A percentile compares a stretch with the other conserved stretches of the same genome.
These are phyloP conservation scores for Marasmius oreades DNA, from an alignment of 1,284 basidiomycete species.

Conservation along the genomic window DNA sequence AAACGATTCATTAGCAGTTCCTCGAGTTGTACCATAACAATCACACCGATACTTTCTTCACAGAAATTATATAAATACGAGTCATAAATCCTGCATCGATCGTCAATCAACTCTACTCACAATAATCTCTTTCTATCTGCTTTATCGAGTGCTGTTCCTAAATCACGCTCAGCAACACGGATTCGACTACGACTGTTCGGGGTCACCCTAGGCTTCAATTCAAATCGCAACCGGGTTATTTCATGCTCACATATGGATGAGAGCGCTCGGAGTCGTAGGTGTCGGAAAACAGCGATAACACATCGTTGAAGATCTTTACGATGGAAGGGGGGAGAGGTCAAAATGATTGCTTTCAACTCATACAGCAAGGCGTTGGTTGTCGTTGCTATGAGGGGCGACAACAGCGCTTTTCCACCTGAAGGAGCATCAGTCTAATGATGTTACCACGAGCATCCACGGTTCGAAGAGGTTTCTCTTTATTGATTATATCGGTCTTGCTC, in stretches of 20 bases:
- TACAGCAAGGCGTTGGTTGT: constrained; percentile 70
- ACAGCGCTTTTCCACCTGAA: constrained; percentile 67
- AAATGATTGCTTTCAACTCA: constrained; percentile 58
- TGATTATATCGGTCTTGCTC: too few species aligned
- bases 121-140: constrained; percentile 53
- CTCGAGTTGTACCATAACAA: constrained; percentile 57
- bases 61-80: constrained; percentile 58
- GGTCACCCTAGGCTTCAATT: constrained; percentile 41
- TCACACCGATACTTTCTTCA: constrained; percentile 37
- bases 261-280: constrained; percentile 53
- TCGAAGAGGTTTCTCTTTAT: too few species aligned
- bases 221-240: constrained; percentile 48
- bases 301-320: constrained; percentile 48
- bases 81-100: constrained; percentile 54
- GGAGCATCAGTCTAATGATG: constrained; percentile 65
- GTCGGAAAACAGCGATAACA: constrained; percentile 45
- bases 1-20: constrained; percentile 58
- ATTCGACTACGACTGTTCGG: constrained; percentile 41
- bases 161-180: constrained; percentile 46
- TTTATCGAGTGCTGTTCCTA: constrained; percentile 49
- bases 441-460: too few species aligned
- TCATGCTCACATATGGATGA: constrained; percentile 55
- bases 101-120: constrained; percentile 57
- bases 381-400: constrained; percentile 46
- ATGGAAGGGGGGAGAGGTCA: constrained; percentile 47